Evolutionary conservation across 495 filamentous ascomycete species (phyloP).

Genomic region (Daldinia decipiens): DNA sequence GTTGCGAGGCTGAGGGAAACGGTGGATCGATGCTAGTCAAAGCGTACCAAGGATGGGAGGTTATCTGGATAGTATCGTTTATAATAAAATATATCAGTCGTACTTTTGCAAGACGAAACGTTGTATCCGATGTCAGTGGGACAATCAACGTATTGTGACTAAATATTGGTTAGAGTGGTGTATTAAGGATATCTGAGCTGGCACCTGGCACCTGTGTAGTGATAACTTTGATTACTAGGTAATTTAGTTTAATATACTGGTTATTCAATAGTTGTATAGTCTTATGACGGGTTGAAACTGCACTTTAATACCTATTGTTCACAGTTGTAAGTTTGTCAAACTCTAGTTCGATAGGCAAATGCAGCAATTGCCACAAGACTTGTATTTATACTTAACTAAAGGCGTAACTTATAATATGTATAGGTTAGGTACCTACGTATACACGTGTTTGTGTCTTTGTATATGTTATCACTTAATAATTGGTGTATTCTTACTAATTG

Average conservation of each 20-base stretch:
- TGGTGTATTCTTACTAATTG: background rate
- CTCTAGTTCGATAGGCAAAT: background rate
- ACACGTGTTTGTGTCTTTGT: background rate
- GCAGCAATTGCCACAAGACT: background rate
- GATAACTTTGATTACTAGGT: background rate
- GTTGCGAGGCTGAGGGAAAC: background rate
- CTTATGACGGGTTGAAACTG: background rate
- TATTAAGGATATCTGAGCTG: background rate
- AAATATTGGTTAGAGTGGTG: background rate
- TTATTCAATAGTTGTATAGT: background rate
- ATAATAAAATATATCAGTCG: background rate
- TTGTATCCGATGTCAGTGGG: too few relatives aligned
- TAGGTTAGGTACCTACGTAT: background rate
- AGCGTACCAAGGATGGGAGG: background rate
- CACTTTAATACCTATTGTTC: background rate
- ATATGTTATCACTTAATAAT: background rate
- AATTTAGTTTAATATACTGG: background rate
- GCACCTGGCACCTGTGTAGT: background rate
- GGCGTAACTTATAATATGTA: background rate
- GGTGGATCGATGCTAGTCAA: background rate
- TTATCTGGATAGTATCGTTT: background rate
- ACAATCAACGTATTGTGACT: background rate
- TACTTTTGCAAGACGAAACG: background rate
- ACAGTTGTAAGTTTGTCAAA: background rate
- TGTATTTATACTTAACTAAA: background rate